These are phyloP conservation scores for Blepharisma japonicum DNA, from an alignment of 73 alveolate species.

Conservation along the genomic window DNA sequence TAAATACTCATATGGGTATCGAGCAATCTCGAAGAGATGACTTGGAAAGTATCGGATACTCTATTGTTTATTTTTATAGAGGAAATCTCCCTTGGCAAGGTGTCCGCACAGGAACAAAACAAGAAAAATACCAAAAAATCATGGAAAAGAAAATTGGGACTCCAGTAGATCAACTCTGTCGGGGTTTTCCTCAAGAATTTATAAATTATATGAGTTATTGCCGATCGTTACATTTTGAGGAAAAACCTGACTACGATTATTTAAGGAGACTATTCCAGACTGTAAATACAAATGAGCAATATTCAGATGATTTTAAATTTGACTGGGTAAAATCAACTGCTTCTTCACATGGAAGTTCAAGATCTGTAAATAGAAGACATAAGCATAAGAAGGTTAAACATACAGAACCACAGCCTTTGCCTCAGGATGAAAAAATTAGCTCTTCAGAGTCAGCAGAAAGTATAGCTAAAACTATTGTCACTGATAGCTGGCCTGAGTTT, in stretches of 20 bases:
- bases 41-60: slow-evolving; percentile 63
- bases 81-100: slow-evolving; percentile 87
- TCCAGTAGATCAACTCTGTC: slow-evolving; percentile 77
- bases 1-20: slow-evolving; percentile 60
- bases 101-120: slow-evolving; percentile 65
- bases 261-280: background rate
- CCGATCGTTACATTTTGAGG: slow-evolving; percentile 23
- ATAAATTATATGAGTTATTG: slow-evolving; percentile 21
- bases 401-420: too few relatives aligned
- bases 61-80: slow-evolving; percentile 42
- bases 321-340: too few relatives aligned
- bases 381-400: too few relatives aligned
- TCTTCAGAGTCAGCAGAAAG: too few relatives aligned
- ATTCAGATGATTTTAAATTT: too few relatives aligned
- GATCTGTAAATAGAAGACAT: too few relatives aligned
- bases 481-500: too few relatives aligned
- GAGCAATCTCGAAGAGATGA: slow-evolving; percentile 78
- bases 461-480: too few relatives aligned
- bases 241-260: slow-evolving; percentile 25
- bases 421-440: too few relatives aligned
- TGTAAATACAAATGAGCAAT: too few relatives aligned
- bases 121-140: slow-evolving; percentile 72
- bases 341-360: too few relatives aligned
- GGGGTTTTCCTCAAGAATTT: slow-evolving; percentile 24
- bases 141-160: slow-evolving; percentile 61